Base-by-base conservation (phyloP, 2,329 filamentous ascomycete genomes). In the Fulvia fulva region DNA sequence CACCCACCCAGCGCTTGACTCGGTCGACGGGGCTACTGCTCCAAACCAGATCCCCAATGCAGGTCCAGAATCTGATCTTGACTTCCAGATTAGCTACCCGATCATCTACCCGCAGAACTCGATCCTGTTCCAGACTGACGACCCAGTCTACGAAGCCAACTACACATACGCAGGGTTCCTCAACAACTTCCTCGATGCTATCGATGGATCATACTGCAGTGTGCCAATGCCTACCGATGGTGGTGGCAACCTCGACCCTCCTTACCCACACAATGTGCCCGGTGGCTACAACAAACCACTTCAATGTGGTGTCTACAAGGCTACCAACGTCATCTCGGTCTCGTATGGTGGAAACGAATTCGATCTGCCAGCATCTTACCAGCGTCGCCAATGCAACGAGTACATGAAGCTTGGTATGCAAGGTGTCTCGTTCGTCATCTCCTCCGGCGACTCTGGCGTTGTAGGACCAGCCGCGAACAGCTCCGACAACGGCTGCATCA, bases 321-420 rank as follows among this genome's bases (percentile, higher is more conserved):
- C 81, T 2, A 81, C 82, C 9, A 82, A 83, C 61, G 82, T 84
- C 6, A 78, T 86, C 62, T 82, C 80, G 37, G 81, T 86, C 67
- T 84, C 81, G 2, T 87, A 86, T 67, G 81, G 81, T 53, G 81
- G 80, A 45, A 76, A 79, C 45, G 83, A 86, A 70, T 71, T 73
- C 5, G 79, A 80, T 22, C 26, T 50, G 5, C 23, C 47, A 11
- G 23, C 22, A 30, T 74, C 72, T 61, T 87, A 87, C 70, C 80
- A 83, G 63, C 73, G 79, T 62, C 71, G 75, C 3, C 75, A 78
- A 61, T 77, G 75, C 62, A 73, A 73, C 46, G 74, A 77, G 43
- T 78, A 71, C 66, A 73, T 78, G 54, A 81, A 82, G 63, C 76
- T 82, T 23, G 79, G 78, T 19, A 73, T 78, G 58, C 78, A 80